Evolutionary conservation across 2,329 filamentous ascomycete genomes (phyloP).

Genomic region (Metarhizium anisopliae): DNA sequence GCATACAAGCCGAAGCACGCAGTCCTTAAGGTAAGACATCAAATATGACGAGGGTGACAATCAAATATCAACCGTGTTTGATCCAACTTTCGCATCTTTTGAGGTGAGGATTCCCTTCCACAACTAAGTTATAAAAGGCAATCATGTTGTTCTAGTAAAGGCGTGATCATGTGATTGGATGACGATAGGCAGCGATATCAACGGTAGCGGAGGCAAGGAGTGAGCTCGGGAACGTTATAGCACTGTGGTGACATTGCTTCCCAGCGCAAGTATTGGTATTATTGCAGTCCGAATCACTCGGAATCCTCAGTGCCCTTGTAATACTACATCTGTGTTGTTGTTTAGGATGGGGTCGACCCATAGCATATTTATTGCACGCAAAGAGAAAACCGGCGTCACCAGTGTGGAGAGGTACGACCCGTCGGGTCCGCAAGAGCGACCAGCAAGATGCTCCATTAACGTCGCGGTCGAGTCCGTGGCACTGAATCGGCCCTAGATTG

Average conservation of each 20-base stretch:
- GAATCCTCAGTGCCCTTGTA: neutral
- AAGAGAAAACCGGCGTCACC: neutral
- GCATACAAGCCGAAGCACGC: neutral
- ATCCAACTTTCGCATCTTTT: neutral
- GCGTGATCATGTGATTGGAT: neutral
- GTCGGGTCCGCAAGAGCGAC: neutral
- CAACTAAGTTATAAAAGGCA: neutral
- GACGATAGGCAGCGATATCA: neutral
- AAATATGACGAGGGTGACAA: neutral
- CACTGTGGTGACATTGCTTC: neutral
- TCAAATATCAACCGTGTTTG: neutral
- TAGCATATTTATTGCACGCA: neutral
- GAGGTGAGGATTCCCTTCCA: neutral
- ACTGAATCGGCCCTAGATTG: neutral
- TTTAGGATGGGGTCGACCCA: neutral
- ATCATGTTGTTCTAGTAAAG: too few relatives aligned
- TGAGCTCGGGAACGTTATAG: neutral
- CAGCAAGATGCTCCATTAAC: neutral
- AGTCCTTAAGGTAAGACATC: neutral
- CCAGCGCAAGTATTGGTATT: neutral
- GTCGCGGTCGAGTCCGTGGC: neutral
- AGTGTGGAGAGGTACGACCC: constrained; percentile 1
- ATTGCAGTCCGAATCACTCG: neutral
- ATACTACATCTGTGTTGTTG: neutral
- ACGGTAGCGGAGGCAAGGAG: neutral